Conservation (phyloP, 139 green algal genomes). For the Coelastrella sp. region DNA sequence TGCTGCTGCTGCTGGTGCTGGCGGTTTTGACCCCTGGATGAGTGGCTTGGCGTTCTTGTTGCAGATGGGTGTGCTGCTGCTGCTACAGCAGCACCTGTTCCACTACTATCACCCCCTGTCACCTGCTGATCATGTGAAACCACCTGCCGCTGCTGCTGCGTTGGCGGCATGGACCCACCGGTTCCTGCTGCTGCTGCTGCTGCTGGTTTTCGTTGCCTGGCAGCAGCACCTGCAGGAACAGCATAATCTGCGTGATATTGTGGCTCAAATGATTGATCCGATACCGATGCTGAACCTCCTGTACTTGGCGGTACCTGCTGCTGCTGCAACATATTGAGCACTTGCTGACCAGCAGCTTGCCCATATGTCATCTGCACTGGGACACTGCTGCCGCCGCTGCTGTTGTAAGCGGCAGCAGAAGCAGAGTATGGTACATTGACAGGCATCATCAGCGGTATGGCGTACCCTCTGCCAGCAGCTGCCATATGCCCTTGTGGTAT, state of each 20-base stretch:
- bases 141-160: slow-evolving; percentile 1
- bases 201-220: not conserved
- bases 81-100: too few species aligned
- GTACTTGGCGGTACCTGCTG: not conserved
- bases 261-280: not conserved
- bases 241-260: not conserved
- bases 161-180: not conserved
- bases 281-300: not conserved
- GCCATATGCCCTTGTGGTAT: not conserved
- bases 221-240: not conserved
- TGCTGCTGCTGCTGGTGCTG: slow-evolving; percentile 18
- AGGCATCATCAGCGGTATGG: not conserved
- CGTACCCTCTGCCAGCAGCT: not conserved
- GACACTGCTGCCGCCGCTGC: not conserved
- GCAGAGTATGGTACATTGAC: not conserved
- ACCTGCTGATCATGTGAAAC: too few species aligned
- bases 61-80: too few species aligned
- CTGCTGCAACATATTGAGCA: not conserved
- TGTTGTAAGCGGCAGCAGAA: not conserved
- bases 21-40: too few species aligned
- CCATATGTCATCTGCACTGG: not conserved
- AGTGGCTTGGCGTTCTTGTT: too few species aligned
- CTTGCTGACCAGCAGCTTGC: not conserved
- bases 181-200: not conserved
- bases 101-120: too few species aligned